phyloP scores from a whole-genome alignment of 2,329 filamentous ascomycete species.

The Leptographium radiaticola region DNA sequence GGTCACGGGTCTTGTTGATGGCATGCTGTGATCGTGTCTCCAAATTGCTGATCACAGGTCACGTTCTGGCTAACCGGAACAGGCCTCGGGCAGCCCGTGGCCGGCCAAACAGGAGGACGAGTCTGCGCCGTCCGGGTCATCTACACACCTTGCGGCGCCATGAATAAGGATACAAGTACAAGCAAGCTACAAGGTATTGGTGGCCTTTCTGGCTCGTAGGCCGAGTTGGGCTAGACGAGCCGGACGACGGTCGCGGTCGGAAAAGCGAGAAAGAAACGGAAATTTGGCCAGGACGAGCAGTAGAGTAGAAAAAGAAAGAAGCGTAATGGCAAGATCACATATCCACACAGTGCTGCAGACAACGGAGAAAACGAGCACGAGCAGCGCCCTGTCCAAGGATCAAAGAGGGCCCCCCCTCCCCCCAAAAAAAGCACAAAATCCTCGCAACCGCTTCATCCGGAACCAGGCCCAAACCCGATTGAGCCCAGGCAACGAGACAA shows the following conservation, averaged over 20 bases:
- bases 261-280: constrained; percentile 2
- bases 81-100: not conserved
- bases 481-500: not conserved
- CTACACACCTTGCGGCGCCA: too few species aligned
- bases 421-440: not conserved
- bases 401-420: too few species aligned
- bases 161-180: too few species aligned
- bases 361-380: not conserved
- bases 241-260: not conserved
- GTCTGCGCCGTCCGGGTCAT: too few species aligned
- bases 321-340: not conserved
- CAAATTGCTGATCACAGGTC: not conserved
- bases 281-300: not conserved
- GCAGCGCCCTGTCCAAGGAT: not conserved
- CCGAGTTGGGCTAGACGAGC: not conserved
- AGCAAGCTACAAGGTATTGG: too few species aligned
- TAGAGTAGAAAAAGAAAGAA: not conserved
- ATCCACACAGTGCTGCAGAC: not conserved
- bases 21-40: constrained; percentile 1
- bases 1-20: not conserved
- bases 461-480: not conserved
- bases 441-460: too few species aligned
- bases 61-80: not conserved
- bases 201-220: not conserved
- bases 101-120: not conserved